Percentiles rank a stretch among this genome's conserved stretches.
phyloP scores from a whole-genome alignment of 1,284 basidiomycete genomes.

The Pseudozyma flocculosa region DNA sequence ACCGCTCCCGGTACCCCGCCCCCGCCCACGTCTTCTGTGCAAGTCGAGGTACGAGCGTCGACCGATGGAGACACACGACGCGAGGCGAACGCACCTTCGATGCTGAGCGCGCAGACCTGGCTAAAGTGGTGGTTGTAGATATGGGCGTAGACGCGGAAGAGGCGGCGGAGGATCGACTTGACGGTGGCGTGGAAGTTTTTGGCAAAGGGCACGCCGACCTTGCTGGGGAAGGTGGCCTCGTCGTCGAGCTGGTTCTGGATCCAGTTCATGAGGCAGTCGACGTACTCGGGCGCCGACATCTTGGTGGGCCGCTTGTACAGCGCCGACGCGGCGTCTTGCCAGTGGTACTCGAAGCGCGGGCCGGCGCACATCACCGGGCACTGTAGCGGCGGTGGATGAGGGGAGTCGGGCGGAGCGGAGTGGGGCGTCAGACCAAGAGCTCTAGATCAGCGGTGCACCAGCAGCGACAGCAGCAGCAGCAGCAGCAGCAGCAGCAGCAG shows the following conservation, averaged over 20 bases:
- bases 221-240: conserved; percentile 88
- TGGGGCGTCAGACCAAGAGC: not conserved
- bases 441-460: no score
- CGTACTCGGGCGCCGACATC: conserved; percentile 70
- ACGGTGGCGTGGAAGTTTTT: conserved; percentile 86
- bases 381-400: no score
- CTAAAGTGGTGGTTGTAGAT: conserved; percentile 99
- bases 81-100: conserved; percentile 83
- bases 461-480: no score
- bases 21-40: no score
- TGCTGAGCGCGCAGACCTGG: conserved; percentile 94
- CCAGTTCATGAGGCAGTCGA: conserved; percentile 99
- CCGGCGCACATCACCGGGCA: conserved; percentile 99
- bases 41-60: no score
- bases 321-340: conserved; percentile 72
- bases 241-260: conserved; percentile 90
- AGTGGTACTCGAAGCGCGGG: conserved; percentile 93
- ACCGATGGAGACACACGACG: no score
- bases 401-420: conserved; percentile 4
- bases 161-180: conserved; percentile 83
- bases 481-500: no score
- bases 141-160: conserved; percentile 97
- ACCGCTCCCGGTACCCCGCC: no score
- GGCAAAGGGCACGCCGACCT: conserved; percentile 91
- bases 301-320: conserved; percentile 54